These are phyloP conservation scores for Trametes villosa DNA, from an alignment of 768 basidiomycete genomes.

Conservation along the genomic window DNA sequence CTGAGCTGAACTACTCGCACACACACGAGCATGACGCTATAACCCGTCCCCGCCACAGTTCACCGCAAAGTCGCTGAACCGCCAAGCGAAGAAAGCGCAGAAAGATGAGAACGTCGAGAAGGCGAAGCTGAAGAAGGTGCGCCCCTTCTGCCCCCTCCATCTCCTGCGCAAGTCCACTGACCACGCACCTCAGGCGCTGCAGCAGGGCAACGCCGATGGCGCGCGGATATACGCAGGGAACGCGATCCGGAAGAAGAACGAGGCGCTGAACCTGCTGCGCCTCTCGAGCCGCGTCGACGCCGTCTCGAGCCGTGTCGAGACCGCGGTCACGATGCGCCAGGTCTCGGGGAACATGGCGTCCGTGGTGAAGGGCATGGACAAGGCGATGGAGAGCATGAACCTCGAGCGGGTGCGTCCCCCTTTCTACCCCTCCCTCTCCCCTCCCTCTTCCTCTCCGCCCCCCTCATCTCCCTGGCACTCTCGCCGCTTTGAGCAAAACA, in stretches of 20 bases:
- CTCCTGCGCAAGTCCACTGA: neutral
- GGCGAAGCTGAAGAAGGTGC: slow-evolving; percentile 88
- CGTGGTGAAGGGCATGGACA: slow-evolving; percentile 98
- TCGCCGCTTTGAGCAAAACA: no score
- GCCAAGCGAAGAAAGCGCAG: slow-evolving; percentile 96
- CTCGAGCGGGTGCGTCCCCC: slow-evolving; percentile 77
- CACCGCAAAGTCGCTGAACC: slow-evolving; percentile 93
- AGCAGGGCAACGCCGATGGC: slow-evolving; percentile 95
- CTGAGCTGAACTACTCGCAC: neutral
- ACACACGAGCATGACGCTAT: neutral
- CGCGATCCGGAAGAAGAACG: slow-evolving; percentile 97
- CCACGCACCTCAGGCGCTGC: slow-evolving; percentile 69
- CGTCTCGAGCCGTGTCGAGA: slow-evolving; percentile 95
- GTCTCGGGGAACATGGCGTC: slow-evolving; percentile 97
- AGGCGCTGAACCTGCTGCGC: slow-evolving; percentile 88
- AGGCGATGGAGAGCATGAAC: slow-evolving; percentile 99
- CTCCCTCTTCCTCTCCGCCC: neutral
- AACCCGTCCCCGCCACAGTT: slow-evolving; percentile 58
- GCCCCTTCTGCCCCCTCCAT: neutral
- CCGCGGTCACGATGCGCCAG: slow-evolving; percentile 96
- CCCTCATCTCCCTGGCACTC: no score
- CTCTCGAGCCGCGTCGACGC: slow-evolving; percentile 94
- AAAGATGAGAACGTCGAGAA: slow-evolving; percentile 94
- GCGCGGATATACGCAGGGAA: slow-evolving; percentile 98
- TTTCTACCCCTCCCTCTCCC: neutral